Base-by-base conservation (phyloP, 192 early-diverging fungal genomes). In the Backusella tarrabulga region DNA sequence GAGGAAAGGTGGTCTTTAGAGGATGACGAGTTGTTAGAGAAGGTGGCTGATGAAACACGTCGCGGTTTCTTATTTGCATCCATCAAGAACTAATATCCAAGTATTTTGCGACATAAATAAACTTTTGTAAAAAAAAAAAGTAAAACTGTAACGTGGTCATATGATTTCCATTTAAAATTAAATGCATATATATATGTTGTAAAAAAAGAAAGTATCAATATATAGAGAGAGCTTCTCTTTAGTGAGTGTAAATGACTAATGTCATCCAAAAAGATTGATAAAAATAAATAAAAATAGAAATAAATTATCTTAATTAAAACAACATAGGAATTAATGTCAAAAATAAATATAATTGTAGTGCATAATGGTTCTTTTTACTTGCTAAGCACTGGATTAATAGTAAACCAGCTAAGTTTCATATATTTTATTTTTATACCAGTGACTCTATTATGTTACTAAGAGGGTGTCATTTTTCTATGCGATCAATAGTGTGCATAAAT, bases 1-100 rank as follows among this genome's bases (percentile, higher is more conserved):
- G 66, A 79, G n/a, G 63, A 79, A 50, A 35, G 72, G 17, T 79
- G 77, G 77, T 56, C 63, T 6, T 34, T 67, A 14, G 56, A 73
- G 14, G 72, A 79, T 36, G 77, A 79, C 19, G 11, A 68, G 19
- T 14, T 36, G 17, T 42, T 74, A 11, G 72, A 34, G 19, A 19
- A 34, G 34, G 8, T 67, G 11, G 29, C 44, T 34, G 77, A 73
- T 12, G 21, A 36, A 32, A 42, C 71, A 9, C 52, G 67, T 26
- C 54, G 77, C 32, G 70, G 70, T 3, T 46, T 79, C 36, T 8
- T 79, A n/a, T 79, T 74, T 50, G 36, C 72, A 21, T 52, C 63
- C 1, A 38, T 74, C 32, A 79, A 79, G 21, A 52, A 46, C 4
- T 46, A 17, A 46, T 34, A 23, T 0, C 6, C 29, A 68, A 9